These are phyloP conservation scores for Oligophagozyma castellii DNA, from an alignment of 1,139 yeast species.

Conservation along the genomic window DNA sequence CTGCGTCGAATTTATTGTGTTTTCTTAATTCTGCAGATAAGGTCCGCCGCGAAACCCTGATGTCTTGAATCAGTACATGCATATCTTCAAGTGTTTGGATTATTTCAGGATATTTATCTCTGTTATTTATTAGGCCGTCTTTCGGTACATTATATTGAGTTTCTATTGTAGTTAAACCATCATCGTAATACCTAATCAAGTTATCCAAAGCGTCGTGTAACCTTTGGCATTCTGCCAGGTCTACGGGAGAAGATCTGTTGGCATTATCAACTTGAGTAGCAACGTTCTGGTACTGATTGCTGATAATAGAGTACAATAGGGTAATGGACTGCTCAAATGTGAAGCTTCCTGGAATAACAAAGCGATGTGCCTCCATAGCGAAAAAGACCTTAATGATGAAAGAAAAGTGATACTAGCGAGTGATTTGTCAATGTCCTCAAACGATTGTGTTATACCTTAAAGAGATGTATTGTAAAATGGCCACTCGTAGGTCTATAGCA, in stretches of 20 bases:
- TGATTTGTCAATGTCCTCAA: no score
- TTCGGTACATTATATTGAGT: conserved; percentile 9
- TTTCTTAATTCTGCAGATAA: conserved; percentile 1
- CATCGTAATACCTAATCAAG: conserved; percentile 13
- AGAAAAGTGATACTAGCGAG: no score
- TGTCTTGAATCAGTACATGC: conserved; percentile 18
- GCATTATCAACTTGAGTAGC: no score
- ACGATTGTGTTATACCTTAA: no score
- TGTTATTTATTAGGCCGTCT: conserved; percentile 5
- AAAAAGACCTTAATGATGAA: no score
- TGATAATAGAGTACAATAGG: conserved; percentile 16
- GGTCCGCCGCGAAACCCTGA: conserved; percentile 12
- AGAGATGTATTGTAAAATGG: no score
- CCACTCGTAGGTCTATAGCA: no score
- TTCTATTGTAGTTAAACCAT: conserved; percentile 16
- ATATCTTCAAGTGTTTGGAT: conserved; percentile 13
- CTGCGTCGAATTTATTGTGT: background rate
- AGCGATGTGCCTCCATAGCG: conserved; percentile 20
- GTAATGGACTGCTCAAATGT: conserved; percentile 19
- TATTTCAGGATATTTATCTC: conserved; percentile 7
- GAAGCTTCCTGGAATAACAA: conserved; percentile 18
- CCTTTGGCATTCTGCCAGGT: conserved; percentile 5
- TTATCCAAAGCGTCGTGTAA: conserved; percentile 9
- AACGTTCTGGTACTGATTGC: conserved; percentile 16
- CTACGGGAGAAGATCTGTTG: conserved; percentile 1